phyloP scores from a whole-genome alignment of 2,329 filamentous ascomycete genomes.

The Aspergillus thermomutatus region DNA sequence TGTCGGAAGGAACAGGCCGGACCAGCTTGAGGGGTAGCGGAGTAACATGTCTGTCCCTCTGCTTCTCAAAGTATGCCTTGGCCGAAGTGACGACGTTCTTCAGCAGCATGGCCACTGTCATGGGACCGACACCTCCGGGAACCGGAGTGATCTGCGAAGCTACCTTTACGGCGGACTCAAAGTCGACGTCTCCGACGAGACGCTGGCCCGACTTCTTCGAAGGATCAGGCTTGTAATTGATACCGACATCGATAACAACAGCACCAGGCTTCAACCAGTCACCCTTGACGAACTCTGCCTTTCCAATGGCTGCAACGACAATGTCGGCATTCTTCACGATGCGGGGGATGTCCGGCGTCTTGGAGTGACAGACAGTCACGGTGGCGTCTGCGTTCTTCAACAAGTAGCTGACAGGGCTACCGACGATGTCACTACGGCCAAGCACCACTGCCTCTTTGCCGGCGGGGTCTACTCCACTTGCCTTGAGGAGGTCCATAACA shows the following conservation, averaged over 20 bases:
- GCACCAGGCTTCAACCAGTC: conserved; percentile 92
- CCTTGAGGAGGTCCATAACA: conserved; percentile 86
- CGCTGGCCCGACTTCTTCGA: conserved; percentile 89
- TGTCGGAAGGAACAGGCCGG: conserved; percentile 88
- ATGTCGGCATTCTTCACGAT: conserved; percentile 83
- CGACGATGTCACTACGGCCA: conserved; percentile 94
- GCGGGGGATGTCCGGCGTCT: conserved; percentile 68
- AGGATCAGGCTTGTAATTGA: conserved; percentile 87
- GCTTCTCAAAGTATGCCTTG: conserved; percentile 73
- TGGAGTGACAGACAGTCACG: conserved; percentile 93
- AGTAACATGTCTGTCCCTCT: conserved; percentile 74
- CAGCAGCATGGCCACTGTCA: conserved; percentile 98
- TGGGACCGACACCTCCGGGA: conserved; percentile 92
- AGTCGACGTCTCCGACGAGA: conserved; percentile 94
- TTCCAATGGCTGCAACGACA: conserved; percentile 86
- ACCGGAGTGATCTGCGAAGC: conserved; percentile 94
- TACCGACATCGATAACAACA: conserved; percentile 97
- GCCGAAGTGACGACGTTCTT: conserved; percentile 92
- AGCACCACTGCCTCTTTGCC: conserved; percentile 95
- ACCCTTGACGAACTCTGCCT: conserved; percentile 83
- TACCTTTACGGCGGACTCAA: conserved; percentile 75
- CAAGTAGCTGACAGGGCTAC: conserved; percentile 92
- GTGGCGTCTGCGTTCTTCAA: conserved; percentile 95
- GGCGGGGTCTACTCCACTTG: conserved; percentile 74
- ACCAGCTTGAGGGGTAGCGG: conserved; percentile 80